These are phyloP conservation scores for Serendipita vermifera DNA, from an alignment of 768 basidiomycete genomes.

Conservation along the genomic window DNA sequence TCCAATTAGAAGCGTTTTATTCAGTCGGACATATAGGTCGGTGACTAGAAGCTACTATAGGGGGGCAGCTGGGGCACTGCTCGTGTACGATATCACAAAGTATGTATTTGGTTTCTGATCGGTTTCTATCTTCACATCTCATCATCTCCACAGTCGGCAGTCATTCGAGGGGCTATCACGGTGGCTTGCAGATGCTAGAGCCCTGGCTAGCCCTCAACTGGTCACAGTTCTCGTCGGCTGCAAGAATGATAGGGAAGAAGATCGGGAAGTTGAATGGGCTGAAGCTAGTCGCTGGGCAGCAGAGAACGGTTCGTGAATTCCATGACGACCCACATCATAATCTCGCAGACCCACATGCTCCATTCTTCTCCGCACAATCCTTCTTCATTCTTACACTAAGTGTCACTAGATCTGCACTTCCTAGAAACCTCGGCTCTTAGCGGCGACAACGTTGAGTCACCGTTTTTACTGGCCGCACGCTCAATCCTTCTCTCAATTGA, in stretches of 20 bases:
- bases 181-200: constrained; percentile 90
- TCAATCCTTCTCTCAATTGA: constrained; percentile 85
- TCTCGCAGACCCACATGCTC: background rate
- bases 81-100: constrained; percentile 92
- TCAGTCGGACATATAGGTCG: constrained; percentile 37
- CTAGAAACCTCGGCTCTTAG: constrained; percentile 85
- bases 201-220: constrained; percentile 82
- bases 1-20: too few relatives aligned
- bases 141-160: constrained; percentile 47
- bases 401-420: constrained; percentile 67
- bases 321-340: background rate
- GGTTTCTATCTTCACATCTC: background rate
- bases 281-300: constrained; percentile 95
- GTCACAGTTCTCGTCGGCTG: constrained; percentile 88
- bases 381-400: background rate
- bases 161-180: constrained; percentile 72
- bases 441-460: constrained; percentile 89
- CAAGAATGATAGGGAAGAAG: constrained; percentile 89
- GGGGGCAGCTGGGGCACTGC: constrained; percentile 80
- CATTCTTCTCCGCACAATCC: constrained; percentile 1
- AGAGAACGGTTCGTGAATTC: constrained; percentile 58
- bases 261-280: constrained; percentile 87
- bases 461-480: constrained; percentile 71
- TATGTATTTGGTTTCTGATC: constrained; percentile 23
- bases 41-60: constrained; percentile 94